Percentiles rank a stretch among this genome's conserved stretches.
These are phyloP conservation scores for Chalaropsis thielavioides DNA, from an alignment of 2,329 filamentous ascomycete species.

Conservation along the genomic window DNA sequence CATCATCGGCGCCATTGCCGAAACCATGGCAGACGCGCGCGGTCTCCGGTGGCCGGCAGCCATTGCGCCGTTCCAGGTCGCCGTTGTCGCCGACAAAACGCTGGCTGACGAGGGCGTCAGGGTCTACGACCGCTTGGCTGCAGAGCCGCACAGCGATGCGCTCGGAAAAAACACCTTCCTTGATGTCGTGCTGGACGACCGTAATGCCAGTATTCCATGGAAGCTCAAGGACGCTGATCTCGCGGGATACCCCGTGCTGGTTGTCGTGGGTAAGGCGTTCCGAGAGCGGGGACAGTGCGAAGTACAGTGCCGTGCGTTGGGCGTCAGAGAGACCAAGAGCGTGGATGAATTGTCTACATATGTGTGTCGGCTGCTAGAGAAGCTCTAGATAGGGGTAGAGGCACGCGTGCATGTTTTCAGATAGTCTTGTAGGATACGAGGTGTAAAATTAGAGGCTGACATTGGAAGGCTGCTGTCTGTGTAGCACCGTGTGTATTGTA, in stretches of 20 bases:
- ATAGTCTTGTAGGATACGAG: neutral
- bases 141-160: neutral
- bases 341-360: slow-evolving; percentile 34
- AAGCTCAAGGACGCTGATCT: slow-evolving; percentile 83
- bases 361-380: slow-evolving; percentile 32
- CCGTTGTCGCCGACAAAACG: slow-evolving; percentile 44
- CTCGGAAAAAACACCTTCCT: slow-evolving; percentile 23
- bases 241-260: slow-evolving; percentile 71
- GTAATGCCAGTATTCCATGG: slow-evolving; percentile 55
- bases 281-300: slow-evolving; percentile 45
- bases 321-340: slow-evolving; percentile 44
- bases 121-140: slow-evolving; percentile 48
- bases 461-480: neutral
- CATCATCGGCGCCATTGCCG: slow-evolving; percentile 73
- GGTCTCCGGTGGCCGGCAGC: slow-evolving; percentile 78
- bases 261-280: slow-evolving; percentile 66
- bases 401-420: neutral
- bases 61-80: slow-evolving; percentile 72
- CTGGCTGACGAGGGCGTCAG: slow-evolving; percentile 34
- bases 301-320: slow-evolving; percentile 61
- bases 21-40: slow-evolving; percentile 52
- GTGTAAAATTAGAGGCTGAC: neutral
- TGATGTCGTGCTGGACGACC: slow-evolving; percentile 64
- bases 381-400: neutral
- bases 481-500: neutral